These are phyloP conservation scores for Silene vulgaris DNA, from an alignment of 179 eudicot species.

Conservation along the genomic window DNA sequence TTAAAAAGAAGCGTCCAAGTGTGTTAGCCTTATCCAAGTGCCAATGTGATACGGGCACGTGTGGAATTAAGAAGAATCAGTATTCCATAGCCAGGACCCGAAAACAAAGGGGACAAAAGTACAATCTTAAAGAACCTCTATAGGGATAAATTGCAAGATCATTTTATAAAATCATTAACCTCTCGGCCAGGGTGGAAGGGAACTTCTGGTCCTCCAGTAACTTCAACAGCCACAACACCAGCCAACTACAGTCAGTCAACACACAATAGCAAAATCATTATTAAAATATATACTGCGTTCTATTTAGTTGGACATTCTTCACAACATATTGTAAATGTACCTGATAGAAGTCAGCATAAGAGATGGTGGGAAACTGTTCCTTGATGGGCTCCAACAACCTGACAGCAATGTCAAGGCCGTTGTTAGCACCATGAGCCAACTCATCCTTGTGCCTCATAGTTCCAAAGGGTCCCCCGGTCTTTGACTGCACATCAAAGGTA, in stretches of 20 bases:
- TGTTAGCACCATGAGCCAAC: constrained; percentile 69
- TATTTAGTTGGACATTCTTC: no score
- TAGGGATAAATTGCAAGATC: no score
- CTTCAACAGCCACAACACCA: constrained; percentile 38
- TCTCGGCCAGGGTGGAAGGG: constrained; percentile 38
- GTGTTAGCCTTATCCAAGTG: no score
- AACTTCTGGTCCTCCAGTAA: constrained; percentile 11
- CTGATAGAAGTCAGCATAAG: constrained; percentile 79
- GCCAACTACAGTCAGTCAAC: constrained; percentile 24
- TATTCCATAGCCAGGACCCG: no score
- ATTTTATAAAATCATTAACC: no score
- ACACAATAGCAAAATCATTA: no score
- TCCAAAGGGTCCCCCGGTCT: constrained; percentile 97
- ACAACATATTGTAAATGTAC: constrained; percentile 18
- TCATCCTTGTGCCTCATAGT: constrained; percentile 73
- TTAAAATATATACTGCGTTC: no score
- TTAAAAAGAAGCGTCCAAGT: no score
- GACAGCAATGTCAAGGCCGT: constrained; percentile 76
- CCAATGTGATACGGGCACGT: no score
- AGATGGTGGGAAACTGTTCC: constrained; percentile 68
- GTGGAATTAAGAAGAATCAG: no score
- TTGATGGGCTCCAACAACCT: constrained; percentile 73
- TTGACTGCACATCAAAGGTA: constrained; percentile 60
- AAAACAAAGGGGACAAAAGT: no score
- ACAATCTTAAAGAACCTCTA: no score